A percentile compares a stretch with the other conserved stretches of the same genome.
phyloP scores from a whole-genome alignment of 2,329 filamentous ascomycete genomes.

The Geosmithia flava region DNA sequence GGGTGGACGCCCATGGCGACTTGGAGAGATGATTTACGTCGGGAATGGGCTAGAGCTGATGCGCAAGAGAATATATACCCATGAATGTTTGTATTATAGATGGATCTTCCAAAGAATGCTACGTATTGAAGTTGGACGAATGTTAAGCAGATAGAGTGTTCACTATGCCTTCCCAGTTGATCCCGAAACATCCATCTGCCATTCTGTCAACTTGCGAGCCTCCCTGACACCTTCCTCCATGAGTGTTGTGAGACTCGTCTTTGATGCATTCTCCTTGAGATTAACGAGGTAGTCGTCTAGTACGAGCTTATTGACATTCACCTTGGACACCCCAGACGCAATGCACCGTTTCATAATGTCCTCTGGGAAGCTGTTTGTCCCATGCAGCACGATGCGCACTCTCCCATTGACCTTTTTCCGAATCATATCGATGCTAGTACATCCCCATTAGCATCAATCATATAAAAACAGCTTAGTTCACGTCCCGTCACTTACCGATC shows the following conservation, averaged over 20 bases:
- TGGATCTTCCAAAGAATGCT: too few relatives aligned
- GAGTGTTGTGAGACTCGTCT: slow-evolving; percentile 19
- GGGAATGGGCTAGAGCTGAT: slow-evolving; percentile 15
- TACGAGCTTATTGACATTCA: slow-evolving; percentile 45
- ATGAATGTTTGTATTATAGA: too few relatives aligned
- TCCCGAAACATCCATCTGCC: slow-evolving; percentile 34
- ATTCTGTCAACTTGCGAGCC: slow-evolving; percentile 26
- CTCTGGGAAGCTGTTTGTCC: slow-evolving; percentile 40
- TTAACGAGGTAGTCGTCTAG: slow-evolving; percentile 28
- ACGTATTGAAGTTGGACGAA: too few relatives aligned
- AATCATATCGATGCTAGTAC: slow-evolving; percentile 22
- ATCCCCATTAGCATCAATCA: neutral
- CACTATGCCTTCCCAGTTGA: slow-evolving; percentile 24
- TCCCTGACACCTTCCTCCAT: slow-evolving; percentile 32
- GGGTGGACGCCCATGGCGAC: slow-evolving; percentile 23
- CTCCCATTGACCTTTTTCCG: slow-evolving; percentile 16
- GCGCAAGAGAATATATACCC: slow-evolving; percentile 1
- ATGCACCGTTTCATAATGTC: slow-evolving; percentile 40
- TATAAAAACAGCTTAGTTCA: neutral
- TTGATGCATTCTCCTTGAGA: slow-evolving; percentile 23
- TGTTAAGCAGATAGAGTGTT: too few relatives aligned
- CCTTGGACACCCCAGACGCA: slow-evolving; percentile 35
- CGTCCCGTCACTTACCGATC: slow-evolving; percentile 15
- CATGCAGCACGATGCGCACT: slow-evolving; percentile 37
- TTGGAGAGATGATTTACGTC: slow-evolving; percentile 16